These are phyloP conservation scores for Artemisia argyi DNA, from an alignment of 129 eudicot genomes.

Conservation along the genomic window DNA sequence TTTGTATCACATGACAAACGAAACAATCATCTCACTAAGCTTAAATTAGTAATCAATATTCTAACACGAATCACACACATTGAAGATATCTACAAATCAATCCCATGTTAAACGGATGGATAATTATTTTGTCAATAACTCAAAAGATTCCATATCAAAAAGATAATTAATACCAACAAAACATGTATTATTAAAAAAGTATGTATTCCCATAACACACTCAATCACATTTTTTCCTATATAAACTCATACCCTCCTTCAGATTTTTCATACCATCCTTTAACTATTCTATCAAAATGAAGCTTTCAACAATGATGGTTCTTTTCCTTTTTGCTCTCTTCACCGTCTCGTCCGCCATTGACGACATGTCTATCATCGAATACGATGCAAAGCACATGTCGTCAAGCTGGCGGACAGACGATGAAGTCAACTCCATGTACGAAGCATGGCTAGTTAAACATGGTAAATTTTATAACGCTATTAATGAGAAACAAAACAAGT, in stretches of 20 bases:
- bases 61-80: too few relatives aligned
- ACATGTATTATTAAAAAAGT: background rate
- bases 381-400: constrained; percentile 28
- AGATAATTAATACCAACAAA: background rate
- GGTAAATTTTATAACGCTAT: constrained; percentile 48
- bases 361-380: constrained; percentile 33
- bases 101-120: background rate
- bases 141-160: background rate
- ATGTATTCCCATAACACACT: background rate
- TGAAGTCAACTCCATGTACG: constrained; percentile 30
- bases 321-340: constrained; percentile 17
- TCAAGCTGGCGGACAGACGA: constrained; percentile 28
- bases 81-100: too few relatives aligned
- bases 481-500: constrained; percentile 52
- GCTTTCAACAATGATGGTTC: constrained; percentile 14
- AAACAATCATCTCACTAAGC: too few relatives aligned
- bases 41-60: too few relatives aligned
- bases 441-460: constrained; percentile 51
- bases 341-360: constrained; percentile 17
- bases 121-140: constrained; percentile 8
- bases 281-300: constrained; percentile 14
- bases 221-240: constrained; percentile 24
- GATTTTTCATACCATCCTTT: background rate
- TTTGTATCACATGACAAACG: too few relatives aligned
- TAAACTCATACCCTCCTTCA: constrained; percentile 14